Percentiles rank a stretch among this genome's conserved stretches.
These are phyloP conservation scores for Leishmania aethiopica DNA, from an alignment of 208 protist genomes.

Conservation along the genomic window DNA sequence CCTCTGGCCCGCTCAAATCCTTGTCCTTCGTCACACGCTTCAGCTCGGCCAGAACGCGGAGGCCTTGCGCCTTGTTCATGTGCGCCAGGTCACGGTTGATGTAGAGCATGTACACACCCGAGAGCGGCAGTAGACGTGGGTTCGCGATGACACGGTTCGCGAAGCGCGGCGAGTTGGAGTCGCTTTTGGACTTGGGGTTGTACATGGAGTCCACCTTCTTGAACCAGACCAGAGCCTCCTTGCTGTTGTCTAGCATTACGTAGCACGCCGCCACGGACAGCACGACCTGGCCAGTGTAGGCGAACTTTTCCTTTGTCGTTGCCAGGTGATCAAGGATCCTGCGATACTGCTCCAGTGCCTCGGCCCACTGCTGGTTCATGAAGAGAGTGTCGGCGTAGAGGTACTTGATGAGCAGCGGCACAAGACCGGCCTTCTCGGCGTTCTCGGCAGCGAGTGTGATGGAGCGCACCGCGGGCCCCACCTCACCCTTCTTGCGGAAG, in stretches of 20 bases:
- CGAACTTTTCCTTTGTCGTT: constrained; percentile 79
- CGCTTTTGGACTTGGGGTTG: constrained; percentile 91
- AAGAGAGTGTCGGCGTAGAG: constrained; percentile 91
- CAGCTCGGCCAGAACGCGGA: constrained; percentile 69
- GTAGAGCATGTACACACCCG: constrained; percentile 90
- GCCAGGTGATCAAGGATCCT: constrained; percentile 68
- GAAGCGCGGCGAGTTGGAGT: constrained; percentile 90
- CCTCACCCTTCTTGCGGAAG: constrained; percentile 87
- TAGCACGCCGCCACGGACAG: constrained; percentile 83
- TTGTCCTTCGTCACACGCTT: constrained; percentile 61
- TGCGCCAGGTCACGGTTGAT: constrained; percentile 92
- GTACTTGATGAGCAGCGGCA: constrained; percentile 87
- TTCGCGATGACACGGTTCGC: constrained; percentile 76
- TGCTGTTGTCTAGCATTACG: constrained; percentile 79
- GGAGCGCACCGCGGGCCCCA: constrained; percentile 59
- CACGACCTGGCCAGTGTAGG: constrained; percentile 88
- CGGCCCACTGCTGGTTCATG: constrained; percentile 87
- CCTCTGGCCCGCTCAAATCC: constrained; percentile 72
- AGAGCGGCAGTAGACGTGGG: constrained; percentile 69
- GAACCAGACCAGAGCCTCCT: constrained; percentile 67
- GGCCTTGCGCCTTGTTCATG: constrained; percentile 86
- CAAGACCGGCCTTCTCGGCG: constrained; percentile 65
- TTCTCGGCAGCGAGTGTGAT: constrained; percentile 82
- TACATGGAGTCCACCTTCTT: constrained; percentile 86
- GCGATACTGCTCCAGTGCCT: constrained; percentile 66